Evolutionary conservation across 352 stramenopile species (phyloP), one percentile per base, ranked within the genome.

Genomic region (Phytophthora nicotianae): DNA sequence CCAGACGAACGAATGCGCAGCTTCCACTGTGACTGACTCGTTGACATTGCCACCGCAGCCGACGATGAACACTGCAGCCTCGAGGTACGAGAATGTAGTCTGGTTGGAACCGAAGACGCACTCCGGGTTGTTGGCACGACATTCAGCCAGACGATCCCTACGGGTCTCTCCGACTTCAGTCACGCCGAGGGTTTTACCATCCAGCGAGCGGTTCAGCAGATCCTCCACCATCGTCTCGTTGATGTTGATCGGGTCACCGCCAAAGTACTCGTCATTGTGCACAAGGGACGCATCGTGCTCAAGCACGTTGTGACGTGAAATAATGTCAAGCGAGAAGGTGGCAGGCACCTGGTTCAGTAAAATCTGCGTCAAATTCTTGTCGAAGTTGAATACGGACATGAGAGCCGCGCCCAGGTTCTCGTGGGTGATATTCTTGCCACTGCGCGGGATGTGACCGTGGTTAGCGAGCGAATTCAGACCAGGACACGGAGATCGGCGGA

Each of bases 201-300:
- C 54, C 0, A 51, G 38, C 20, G 65, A 60, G 7, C 65, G 65
- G 4, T 26, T 35, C 16, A 74, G 27, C 59, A 70, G 27, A 45
- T 70, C 47, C 0, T 70, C 21, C 40, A 46, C 40, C 40, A 46
- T 1, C 40, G 60, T 70, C 21, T 61, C 43, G 45, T 74, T 67
- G 6, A 49, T 29, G 40, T 59, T 60, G 16, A 68, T 56, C 38
- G 66, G 66, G 52, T 74, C 61, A 0, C 47, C 47, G 7, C 66
- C 60, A 8, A 64, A 74, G 35, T 68, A 74, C 14, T 46, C 61
- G 17, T 74, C 66, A 13, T 55, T 49, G 55, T 66, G 66, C 19
- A 67, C 66, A 23, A 73, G 53, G 3, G 65, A 73, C 51, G 72
- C 70, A 50, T 89, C 79, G 58, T 89, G 75, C 50, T 89, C 79